phyloP scores from a whole-genome alignment of 2,329 filamentous ascomycete genomes.

The Pseudogymnoascus sp. region DNA sequence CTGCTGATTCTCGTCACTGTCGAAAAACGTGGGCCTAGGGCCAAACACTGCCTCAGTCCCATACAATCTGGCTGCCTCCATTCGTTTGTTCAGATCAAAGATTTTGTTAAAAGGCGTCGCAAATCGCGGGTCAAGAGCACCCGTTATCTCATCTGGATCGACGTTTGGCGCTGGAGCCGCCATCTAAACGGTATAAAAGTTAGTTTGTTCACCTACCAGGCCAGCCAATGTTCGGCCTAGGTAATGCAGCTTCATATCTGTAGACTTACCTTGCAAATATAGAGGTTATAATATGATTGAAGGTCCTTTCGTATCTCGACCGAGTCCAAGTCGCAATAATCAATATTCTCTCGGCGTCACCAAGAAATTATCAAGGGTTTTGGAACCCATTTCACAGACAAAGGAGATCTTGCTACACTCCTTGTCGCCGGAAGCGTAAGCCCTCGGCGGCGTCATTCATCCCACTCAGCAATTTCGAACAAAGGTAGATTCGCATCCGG shows the following conservation, averaged over 20 bases:
- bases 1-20: background rate
- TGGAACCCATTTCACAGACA: background rate
- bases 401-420: background rate
- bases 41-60: background rate
- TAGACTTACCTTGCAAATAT: background rate
- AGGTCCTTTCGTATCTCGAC: background rate
- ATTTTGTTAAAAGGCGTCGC: background rate
- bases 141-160: background rate
- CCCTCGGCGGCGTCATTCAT: background rate
- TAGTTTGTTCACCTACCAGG: background rate
- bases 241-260: background rate
- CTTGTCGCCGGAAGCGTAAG: background rate
- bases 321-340: background rate
- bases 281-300: constrained; percentile 3
- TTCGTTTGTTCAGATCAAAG: background rate
- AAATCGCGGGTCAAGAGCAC: background rate
- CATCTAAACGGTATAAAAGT: background rate
- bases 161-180: background rate
- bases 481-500: constrained; percentile 3
- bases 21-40: background rate
- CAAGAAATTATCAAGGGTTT: background rate
- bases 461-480: background rate
- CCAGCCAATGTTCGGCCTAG: too few species aligned
- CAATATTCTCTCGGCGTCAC: background rate
- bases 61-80: background rate